These are phyloP conservation scores for Chromera velia DNA, from an alignment of 73 alveolate genomes.

Conservation along the genomic window DNA sequence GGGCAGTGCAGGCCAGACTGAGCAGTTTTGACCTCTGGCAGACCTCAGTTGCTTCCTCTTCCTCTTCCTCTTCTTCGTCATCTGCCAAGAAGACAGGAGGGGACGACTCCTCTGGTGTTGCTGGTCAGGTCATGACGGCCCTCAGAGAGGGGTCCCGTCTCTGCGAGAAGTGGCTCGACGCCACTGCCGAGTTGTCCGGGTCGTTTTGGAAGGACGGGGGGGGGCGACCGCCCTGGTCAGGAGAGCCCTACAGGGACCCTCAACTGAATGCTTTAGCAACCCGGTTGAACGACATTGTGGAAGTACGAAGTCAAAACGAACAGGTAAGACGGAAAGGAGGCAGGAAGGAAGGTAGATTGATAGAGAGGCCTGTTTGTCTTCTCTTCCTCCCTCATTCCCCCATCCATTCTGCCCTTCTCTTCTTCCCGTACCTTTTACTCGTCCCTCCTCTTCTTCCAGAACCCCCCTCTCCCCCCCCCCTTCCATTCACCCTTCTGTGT, in stretches of 20 bases:
- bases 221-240: constrained; percentile 8
- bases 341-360: constrained; percentile 29
- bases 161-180: constrained; percentile 38
- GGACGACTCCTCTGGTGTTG: neutral
- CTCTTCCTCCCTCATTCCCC: too few relatives aligned
- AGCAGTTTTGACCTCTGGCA: constrained; percentile 28
- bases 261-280: constrained; percentile 8
- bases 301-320: constrained; percentile 39
- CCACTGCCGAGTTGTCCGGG: constrained; percentile 20
- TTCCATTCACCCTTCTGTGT: too few relatives aligned
- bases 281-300: constrained; percentile 17
- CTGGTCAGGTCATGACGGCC: neutral
- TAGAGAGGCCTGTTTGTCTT: too few relatives aligned
- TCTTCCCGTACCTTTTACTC: too few relatives aligned
- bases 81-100: neutral
- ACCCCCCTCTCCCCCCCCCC: too few relatives aligned
- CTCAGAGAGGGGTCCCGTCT: constrained; percentile 1
- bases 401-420: too few relatives aligned
- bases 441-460: too few relatives aligned
- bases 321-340: constrained; percentile 26
- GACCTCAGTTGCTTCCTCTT: neutral
- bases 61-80: neutral
- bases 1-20: constrained; percentile 34
- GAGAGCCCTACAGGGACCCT: constrained; percentile 29
- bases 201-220: constrained; percentile 22